A percentile compares a stretch with the other conserved stretches of the same genome.
phyloP scores from a whole-genome alignment of 2,329 filamentous ascomycete species.

The Leptodontidium sp. region DNA sequence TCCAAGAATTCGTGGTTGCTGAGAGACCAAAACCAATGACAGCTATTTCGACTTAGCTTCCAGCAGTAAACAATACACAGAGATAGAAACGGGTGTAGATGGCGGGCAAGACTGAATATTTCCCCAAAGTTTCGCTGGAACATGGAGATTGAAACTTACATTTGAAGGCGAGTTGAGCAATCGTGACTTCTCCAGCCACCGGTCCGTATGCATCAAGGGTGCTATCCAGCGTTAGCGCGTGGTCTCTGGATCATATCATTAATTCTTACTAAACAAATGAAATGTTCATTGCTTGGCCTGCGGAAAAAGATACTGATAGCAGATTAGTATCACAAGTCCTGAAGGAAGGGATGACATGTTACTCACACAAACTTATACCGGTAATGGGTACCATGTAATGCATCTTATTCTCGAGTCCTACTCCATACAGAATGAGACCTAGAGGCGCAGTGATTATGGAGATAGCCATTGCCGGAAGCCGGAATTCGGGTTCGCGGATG shows the following conservation, averaged over 20 bases:
- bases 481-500: conserved; percentile 42
- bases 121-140: too few species aligned
- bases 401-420: conserved; percentile 46
- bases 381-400: conserved; percentile 34
- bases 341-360: neutral
- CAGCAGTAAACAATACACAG: neutral
- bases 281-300: conserved; percentile 36
- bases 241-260: neutral
- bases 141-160: conserved; percentile 19
- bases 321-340: neutral
- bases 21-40: conserved; percentile 31
- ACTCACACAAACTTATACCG: conserved; percentile 28
- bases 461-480: conserved; percentile 45
- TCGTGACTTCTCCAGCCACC: conserved; percentile 33
- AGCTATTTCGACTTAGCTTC: conserved; percentile 3
- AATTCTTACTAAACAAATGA: conserved; percentile 33
- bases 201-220: conserved; percentile 36
- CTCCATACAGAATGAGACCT: conserved; percentile 46
- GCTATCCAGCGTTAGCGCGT: neutral
- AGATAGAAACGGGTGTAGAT: neutral
- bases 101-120: too few species aligned
- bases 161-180: conserved; percentile 34
- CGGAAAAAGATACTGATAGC: conserved; percentile 31
- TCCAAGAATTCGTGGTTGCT: conserved; percentile 31
- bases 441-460: conserved; percentile 44